Base-by-base conservation (phyloP, 2,329 filamentous ascomycete species). In the Bisporella sp. region DNA sequence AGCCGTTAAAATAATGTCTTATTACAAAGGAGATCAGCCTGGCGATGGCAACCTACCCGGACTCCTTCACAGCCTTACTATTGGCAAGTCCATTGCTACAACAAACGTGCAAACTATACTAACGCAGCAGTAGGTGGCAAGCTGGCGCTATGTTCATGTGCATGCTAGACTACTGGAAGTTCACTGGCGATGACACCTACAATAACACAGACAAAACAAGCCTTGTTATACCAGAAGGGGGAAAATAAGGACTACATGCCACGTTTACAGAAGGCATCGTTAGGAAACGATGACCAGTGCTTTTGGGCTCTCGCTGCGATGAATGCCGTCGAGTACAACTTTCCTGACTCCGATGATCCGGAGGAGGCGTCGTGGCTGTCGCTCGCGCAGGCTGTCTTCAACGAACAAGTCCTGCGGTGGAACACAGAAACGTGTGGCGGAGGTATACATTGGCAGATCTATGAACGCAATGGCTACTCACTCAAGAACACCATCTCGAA, bases 401-500 rank as follows among this genome's bases (percentile, higher is more conserved):
- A 93, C 66, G 83, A 81, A 4, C 87, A 91, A 61, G 79, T 79
- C 3, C 71, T 72, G n/a, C 78, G 85, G 35, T 91, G 86, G 87
- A 86, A 90, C 54, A 72, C n/a, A 1, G 11, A 5, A 21, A 69
- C 78, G 47, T 93, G 89, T 59, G 74, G 73, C 9, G 88, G 88
- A 41, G 89, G 88, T 11, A 66, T 93, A 46, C 78, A 85, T 52
- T 92, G 87, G 87, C 89, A 95, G 69, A 88, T 93, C 43, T 91
- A 85, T 63, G 73, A 78, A 1, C 89, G 86, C 72, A 90, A 92
- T 63, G 89, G 89, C n/a, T 95, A 83, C 68, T 76, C 83, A 59
- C 89, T 91, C 73, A 92, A 82, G 61, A 82, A 82, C 54, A 75
- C 77, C 28, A 80, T 82, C 53, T 79, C 79, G 1, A 78, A 81